These are phyloP conservation scores for Clavispora fructus DNA, from an alignment of 805 yeast genomes.

Conservation along the genomic window DNA sequence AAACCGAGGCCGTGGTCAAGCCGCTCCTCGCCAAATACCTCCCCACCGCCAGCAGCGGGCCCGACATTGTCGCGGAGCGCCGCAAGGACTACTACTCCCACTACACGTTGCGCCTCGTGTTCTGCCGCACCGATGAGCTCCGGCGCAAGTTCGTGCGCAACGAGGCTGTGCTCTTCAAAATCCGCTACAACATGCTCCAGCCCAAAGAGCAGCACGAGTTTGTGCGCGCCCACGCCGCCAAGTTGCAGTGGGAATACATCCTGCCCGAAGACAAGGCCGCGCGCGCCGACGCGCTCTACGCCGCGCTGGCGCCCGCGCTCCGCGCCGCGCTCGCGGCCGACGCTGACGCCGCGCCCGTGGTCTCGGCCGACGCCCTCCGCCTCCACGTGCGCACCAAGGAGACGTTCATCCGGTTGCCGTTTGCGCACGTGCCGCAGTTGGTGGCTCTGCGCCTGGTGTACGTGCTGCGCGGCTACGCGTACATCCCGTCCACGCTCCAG, in stretches of 20 bases:
- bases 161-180: conserved; percentile 68
- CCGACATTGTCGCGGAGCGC: conserved; percentile 50
- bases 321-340: conserved; percentile 32
- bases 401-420: conserved; percentile 76
- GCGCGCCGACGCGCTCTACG: conserved; percentile 45
- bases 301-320: conserved; percentile 48
- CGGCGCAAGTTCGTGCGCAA: conserved; percentile 73
- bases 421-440: conserved; percentile 76
- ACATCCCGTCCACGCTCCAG: conserved; percentile 79
- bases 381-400: conserved; percentile 50
- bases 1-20: conserved; percentile 57
- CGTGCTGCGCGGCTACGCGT: conserved; percentile 67
- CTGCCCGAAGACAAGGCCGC: conserved; percentile 53
- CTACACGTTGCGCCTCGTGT: conserved; percentile 80
- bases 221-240: conserved; percentile 47
- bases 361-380: conserved; percentile 47
- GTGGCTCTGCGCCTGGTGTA: conserved; percentile 69
- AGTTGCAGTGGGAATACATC: conserved; percentile 70
- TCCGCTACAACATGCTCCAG: conserved; percentile 64
- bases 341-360: conserved; percentile 23
- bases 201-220: conserved; percentile 66
- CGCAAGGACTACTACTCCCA: conserved; percentile 91
- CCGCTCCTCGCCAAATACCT: conserved; percentile 61
- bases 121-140: conserved; percentile 81
- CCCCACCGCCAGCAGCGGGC: conserved; percentile 49